phyloP scores from a whole-genome alignment of 352 stramenopile genomes.

The Globisporangium nunn region DNA sequence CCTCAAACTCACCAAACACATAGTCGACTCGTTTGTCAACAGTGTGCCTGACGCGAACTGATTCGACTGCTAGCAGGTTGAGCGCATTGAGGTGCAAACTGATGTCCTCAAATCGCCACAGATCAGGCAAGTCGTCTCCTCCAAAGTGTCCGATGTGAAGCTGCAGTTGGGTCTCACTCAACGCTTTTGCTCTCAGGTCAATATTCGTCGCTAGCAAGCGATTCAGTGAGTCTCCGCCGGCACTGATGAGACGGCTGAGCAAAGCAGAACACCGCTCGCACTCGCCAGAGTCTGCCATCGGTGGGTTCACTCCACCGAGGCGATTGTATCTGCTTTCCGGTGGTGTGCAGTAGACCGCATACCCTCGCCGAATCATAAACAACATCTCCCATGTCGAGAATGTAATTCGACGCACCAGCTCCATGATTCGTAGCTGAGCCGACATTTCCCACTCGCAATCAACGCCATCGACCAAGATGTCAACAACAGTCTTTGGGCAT shows the following conservation, averaged over 20 bases:
- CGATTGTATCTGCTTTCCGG: constrained; percentile 57
- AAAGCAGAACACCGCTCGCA: constrained; percentile 28
- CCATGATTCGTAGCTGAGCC: constrained; percentile 51
- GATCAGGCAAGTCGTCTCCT: constrained; percentile 59
- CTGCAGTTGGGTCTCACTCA: constrained; percentile 19
- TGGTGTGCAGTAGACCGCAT: constrained; percentile 42
- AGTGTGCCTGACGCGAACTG: constrained; percentile 42
- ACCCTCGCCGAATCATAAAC: constrained; percentile 50
- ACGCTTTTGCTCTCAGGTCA: constrained; percentile 28
- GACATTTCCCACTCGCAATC: constrained; percentile 41
- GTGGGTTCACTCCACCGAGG: constrained; percentile 43
- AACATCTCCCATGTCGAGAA: constrained; percentile 77
- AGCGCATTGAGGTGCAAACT: constrained; percentile 29
- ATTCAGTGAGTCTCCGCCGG: constrained; percentile 56
- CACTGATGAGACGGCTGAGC: constrained; percentile 47
- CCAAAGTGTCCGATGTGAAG: constrained; percentile 46
- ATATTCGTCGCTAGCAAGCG: constrained; percentile 50
- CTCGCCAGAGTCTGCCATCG: constrained; percentile 32
- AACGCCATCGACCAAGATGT: constrained; percentile 55
- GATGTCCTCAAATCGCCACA: constrained; percentile 59
- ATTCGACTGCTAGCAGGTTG: constrained; percentile 30
- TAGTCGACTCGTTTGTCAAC: constrained; percentile 38
- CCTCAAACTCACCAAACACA: constrained; percentile 72
- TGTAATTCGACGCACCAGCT: constrained; percentile 59
- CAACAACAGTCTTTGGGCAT: constrained; percentile 45